Evolutionary conservation across 257 asterid species (phyloP), one percentile per base, ranked within the genome.

Genomic region (Gynochthodes officinalis): DNA sequence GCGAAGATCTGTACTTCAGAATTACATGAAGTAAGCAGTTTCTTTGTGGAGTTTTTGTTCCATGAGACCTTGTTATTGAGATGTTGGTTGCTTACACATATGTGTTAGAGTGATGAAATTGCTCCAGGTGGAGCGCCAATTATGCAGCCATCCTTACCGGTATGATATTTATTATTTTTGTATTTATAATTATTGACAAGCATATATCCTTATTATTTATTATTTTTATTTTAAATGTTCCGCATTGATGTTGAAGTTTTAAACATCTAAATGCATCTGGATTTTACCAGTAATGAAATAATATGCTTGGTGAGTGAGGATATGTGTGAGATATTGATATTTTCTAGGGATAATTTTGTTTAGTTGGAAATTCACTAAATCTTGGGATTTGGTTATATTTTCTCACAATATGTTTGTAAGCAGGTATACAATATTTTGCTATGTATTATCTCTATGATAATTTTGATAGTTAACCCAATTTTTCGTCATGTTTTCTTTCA

Each of bases 91-190:
- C 66, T 77, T 69, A 84, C 64, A 42, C 75, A 70, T 33, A 21
- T 64, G 77, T 73, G 53, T 82, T 75, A 71, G 93, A 92, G 99
- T 77, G 98, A 95, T 71, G 98, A 84, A 81, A 86, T 89, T 79
- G 95, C 99, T 2, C 98, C 99, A 57, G 99, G 99, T 73, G 96
- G 94, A 77, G 84, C 83, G 32, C 99, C 99, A 75, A 78, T 95
- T 58, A 95, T 95, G 97, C 98, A 86, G 80, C 90, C 86, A 65
- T 82, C 99, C 67, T 32, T 91, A 23, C 88, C 79, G 94, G 99
- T 90, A 91, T 63, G 83, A 40, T 64, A 59, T 57, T 37, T 48
- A 13, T 1, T 2, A 13, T 11, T 37, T 8, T 32, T 30, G 25
- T 21, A 23, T 53, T 53, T 23, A 53, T 53, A 8, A 4, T 53